A percentile compares a stretch with the other conserved stretches of the same genome.
phyloP scores from a whole-genome alignment of 2,329 filamentous ascomycete species.

The Fusarium sp. region DNA sequence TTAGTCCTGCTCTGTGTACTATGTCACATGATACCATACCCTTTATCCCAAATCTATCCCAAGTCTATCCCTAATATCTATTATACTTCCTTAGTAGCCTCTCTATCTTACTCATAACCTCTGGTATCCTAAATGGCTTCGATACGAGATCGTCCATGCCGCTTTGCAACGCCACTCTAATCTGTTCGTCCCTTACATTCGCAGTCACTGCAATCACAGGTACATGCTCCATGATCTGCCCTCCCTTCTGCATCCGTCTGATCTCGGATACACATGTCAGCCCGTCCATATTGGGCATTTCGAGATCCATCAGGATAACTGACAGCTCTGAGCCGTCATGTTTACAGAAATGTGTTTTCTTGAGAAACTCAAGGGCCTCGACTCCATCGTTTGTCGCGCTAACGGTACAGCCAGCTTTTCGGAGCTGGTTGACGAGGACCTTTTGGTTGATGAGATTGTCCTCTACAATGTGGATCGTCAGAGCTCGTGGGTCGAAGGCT shows the following conservation, averaged over 20 bases:
- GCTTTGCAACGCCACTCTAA: slow-evolving; percentile 51
- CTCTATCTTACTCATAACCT: slow-evolving; percentile 67
- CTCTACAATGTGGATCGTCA: slow-evolving; percentile 73
- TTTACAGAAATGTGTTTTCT: slow-evolving; percentile 50
- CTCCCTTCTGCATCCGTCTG: slow-evolving; percentile 53
- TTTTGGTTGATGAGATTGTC: slow-evolving; percentile 78
- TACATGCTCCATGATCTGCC: slow-evolving; percentile 51
- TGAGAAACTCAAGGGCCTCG: slow-evolving; percentile 62
- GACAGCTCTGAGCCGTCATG: slow-evolving; percentile 49
- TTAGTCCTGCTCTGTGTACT: too few species aligned
- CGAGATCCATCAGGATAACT: slow-evolving; percentile 60
- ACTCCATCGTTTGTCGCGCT: slow-evolving; percentile 73
- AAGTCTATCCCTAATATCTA: not conserved
- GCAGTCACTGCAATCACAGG: slow-evolving; percentile 62
- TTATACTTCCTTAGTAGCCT: slow-evolving; percentile 17
- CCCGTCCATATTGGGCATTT: slow-evolving; percentile 64
- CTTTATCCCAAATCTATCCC: not conserved
- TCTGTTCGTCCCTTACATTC: slow-evolving; percentile 63
- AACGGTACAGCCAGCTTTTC: slow-evolving; percentile 68
- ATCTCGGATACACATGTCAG: slow-evolving; percentile 58
- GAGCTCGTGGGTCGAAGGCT: slow-evolving; percentile 42
- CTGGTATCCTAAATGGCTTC: slow-evolving; percentile 67
- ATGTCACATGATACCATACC: too few species aligned
- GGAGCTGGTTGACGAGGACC: slow-evolving; percentile 72
- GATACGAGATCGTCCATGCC: slow-evolving; percentile 66